Evolutionary conservation across 441 rosid species (phyloP), one percentile per base, ranked within the genome.

Genomic region (Capsella rubella): DNA sequence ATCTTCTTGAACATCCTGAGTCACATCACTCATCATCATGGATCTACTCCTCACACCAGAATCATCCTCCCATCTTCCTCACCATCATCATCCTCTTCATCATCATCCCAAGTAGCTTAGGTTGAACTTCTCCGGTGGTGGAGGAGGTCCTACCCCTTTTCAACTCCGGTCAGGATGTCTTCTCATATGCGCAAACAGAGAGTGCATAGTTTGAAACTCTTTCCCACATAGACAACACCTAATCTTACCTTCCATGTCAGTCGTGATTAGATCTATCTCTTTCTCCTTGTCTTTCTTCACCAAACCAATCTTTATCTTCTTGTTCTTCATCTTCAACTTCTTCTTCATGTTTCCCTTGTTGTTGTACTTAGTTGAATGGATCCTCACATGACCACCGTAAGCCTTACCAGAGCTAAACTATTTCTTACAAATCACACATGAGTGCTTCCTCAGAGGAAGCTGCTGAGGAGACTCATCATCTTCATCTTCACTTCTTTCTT

Each of bases 111-210:
- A 16, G 25, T 27, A 60, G 37, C 70, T 37, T 8, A 53, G 49
- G 3, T 47, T 39, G 47, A 51, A 55, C 46, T 57, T 71, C 2
- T 64, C 67, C 3, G 58, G n/a, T 43, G 64, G 13, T 12, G 73
- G 50, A 34, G 81, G 78, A 55, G 78, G 82, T 8, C 75, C 14
- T 37, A 74, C 8, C 16, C 82, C 79, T 64, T 69, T 78, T 79
- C 82, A 78, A 45, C 72, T 69, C n/a, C 79, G 49, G 9, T 74
- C 79, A 69, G 82, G 82, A 57, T 78, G 82, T 56, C 75, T 68
- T 69, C 78, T 74, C 79, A 78, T 78, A 74, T 78, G 82, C 10
- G 79, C 82, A 63, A 78, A 78, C 71, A 78, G 69, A 47, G 79
- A 78, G 57, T 42, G 72, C 57, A 55, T 57, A 4, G 79, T 73